These are phyloP conservation scores for Cutaneotrichosporon sp. DNA, from an alignment of 1,284 basidiomycete species.

Conservation along the genomic window DNA sequence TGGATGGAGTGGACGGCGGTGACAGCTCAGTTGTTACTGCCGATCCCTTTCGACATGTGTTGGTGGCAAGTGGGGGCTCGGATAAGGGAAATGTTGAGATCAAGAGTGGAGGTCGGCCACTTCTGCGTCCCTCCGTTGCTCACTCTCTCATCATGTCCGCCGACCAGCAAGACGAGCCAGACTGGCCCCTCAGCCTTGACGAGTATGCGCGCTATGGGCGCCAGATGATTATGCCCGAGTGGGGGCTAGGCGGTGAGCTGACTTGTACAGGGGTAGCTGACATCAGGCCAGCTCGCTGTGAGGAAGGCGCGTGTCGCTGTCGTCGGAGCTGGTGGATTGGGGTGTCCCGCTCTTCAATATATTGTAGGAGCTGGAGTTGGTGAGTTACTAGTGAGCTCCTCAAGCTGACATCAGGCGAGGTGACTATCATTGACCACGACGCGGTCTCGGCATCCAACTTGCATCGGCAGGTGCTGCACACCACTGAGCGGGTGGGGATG, in stretches of 20 bases:
- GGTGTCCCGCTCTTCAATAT: conserved; percentile 94
- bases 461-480: conserved; percentile 90
- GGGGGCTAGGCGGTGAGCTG: conserved; percentile 73
- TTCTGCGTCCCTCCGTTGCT: neutral
- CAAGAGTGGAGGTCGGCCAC: conserved; percentile 8
- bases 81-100: neutral
- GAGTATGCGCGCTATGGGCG: conserved; percentile 93
- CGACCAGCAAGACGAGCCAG: neutral
- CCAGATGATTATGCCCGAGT: conserved; percentile 92
- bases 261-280: neutral
- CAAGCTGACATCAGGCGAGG: conserved; percentile 35
- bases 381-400: conserved; percentile 47
- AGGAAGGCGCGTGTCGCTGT: conserved; percentile 76
- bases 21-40: neutral
- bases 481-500: conserved; percentile 73
- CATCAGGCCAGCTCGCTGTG: conserved; percentile 78
- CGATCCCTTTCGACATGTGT: neutral
- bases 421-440: conserved; percentile 92
- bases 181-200: conserved; percentile 33
- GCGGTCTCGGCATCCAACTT: conserved; percentile 88
- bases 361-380: conserved; percentile 90
- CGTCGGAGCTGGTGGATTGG: conserved; percentile 92
- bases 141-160: neutral
- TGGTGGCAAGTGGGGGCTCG: conserved; percentile 1
- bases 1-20: neutral